Base-by-base conservation (phyloP, 345 rosid species). In the Luvunga scandens region DNA sequence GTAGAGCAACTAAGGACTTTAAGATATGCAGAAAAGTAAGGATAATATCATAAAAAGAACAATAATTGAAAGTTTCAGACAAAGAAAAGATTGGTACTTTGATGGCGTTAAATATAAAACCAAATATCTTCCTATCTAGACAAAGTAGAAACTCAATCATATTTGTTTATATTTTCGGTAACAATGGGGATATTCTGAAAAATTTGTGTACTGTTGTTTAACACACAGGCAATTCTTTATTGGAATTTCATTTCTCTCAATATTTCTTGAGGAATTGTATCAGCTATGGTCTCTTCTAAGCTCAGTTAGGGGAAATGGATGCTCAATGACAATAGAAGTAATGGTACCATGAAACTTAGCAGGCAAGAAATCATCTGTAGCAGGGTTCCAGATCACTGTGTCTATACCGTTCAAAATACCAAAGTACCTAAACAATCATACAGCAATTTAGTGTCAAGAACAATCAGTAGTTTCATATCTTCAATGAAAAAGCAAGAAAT, bases 371-470 rank as follows among this genome's bases (percentile, higher is more conserved):
- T 76, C 77, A 77, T 89, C 90, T 4, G 82, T 82, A 66, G 84
- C 86, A 75, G 91, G 91, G 80, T 89, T 80, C 91, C 91, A 89
- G 71, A 87, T 82, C 57, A 73, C 73, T 25, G 86, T 72, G 76
- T 89, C 91, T 76, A 89, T 87, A 24, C 91, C 91, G 27, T 89
- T 89, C 48, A 89, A 75, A 63, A 87, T 71, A 42, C 91, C 91
- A 60, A 87, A 81, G 80, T 89, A 89, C 88, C 91, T 89, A 77
- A 34, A 76, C 14, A 77, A 79, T 71, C 57, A 12, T 27, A 70
- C 2, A 42, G 62, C 64, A 77, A 56, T 5, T 71, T 14, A 66
- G 39, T 53, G 22, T 56, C 62, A 70, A 59, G 36, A 24, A n/a
- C 39, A 72, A 56, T 1, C 4, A 77, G 13, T 8, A 71, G 30